Evolutionary conservation across 257 asterid species (phyloP).

Genomic region (Solanum ossicruentum): DNA sequence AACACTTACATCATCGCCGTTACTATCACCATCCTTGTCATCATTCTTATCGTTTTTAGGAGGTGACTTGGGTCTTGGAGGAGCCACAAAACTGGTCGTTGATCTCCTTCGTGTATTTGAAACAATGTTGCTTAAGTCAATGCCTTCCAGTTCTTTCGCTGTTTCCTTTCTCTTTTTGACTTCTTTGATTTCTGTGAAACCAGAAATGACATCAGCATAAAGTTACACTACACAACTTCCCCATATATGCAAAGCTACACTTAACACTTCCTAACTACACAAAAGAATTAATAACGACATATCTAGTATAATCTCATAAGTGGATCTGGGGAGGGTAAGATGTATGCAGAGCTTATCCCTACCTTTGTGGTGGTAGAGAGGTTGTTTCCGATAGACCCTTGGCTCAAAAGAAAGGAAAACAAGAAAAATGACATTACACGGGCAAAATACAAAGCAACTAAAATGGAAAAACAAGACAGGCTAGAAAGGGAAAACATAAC

Average conservation of each 20-base stretch:
- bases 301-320: background rate
- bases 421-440: background rate
- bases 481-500: background rate
- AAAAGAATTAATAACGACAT: background rate
- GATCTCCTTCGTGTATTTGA: constrained; percentile 91
- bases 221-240: background rate
- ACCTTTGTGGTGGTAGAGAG: background rate
- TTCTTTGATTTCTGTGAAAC: constrained; percentile 62
- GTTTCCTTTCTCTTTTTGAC: constrained; percentile 77
- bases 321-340: background rate
- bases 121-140: constrained; percentile 83
- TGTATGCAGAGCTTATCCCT: background rate
- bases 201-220: background rate
- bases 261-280: background rate
- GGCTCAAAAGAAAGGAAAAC: background rate
- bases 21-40: constrained; percentile 12
- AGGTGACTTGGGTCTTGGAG: constrained; percentile 30
- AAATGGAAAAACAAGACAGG: background rate
- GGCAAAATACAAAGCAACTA: background rate
- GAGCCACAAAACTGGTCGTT: constrained; percentile 44
- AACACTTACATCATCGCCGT: constrained; percentile 3
- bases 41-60: constrained; percentile 22
- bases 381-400: background rate
- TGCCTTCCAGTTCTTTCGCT: constrained; percentile 94
- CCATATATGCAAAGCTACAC: background rate